A percentile compares a stretch with the other conserved stretches of the same genome.
phyloP scores from a whole-genome alignment of 192 early-diverging fungal genomes.

The Backusella westeae region DNA sequence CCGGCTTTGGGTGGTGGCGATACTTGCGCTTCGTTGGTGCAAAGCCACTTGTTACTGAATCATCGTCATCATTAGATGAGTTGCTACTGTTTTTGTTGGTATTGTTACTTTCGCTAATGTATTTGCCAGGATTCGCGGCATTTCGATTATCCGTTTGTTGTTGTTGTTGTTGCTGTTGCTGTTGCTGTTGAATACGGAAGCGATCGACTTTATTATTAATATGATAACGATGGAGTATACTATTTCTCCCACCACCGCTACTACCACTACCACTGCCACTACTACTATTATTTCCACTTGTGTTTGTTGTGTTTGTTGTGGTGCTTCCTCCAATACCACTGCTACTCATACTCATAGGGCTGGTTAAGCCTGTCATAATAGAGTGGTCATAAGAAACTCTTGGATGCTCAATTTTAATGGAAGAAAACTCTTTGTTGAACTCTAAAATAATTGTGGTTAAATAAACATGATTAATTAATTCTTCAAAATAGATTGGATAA shows the following conservation, averaged over 20 bases:
- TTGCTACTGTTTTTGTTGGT: not conserved
- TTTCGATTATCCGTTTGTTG: not conserved
- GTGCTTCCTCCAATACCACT: not conserved
- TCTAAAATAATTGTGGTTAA: not conserved
- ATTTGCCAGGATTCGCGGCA: not conserved
- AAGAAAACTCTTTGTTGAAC: not conserved
- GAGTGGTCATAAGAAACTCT: not conserved
- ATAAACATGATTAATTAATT: not conserved
- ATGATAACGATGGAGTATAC: not conserved
- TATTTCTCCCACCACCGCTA: not conserved
- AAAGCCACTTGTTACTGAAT: not conserved
- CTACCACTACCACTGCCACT: not conserved
- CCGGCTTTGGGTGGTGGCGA: conserved; percentile 41
- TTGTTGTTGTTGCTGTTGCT: too few relatives aligned
- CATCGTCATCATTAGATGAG: conserved; percentile 22
- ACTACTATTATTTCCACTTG: conserved; percentile 1
- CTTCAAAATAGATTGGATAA: not conserved
- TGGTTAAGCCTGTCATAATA: not conserved
- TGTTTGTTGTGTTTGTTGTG: not conserved
- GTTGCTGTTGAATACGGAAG: not conserved
- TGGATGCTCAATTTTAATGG: not conserved
- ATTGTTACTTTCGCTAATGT: not conserved
- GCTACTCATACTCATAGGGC: not conserved
- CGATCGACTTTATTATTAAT: not conserved
- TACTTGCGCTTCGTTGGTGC: conserved; percentile 33